Evolutionary conservation across 2,329 filamentous ascomycete species (phyloP).

Genomic region (Aureobasidium namibiae): DNA sequence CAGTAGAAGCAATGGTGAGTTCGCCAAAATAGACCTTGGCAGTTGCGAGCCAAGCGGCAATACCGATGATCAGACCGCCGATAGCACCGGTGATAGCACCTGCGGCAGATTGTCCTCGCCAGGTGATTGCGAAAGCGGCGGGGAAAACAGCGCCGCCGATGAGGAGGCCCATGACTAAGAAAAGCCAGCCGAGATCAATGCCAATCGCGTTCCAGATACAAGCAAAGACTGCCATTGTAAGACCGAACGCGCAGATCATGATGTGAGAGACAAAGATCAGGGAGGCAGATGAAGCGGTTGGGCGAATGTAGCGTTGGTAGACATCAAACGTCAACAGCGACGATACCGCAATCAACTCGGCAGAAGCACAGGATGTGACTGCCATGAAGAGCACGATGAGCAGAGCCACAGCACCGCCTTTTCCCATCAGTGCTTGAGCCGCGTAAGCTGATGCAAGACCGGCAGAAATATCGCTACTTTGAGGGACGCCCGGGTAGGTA

Average conservation of each 20-base stretch:
- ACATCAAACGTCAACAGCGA: slow-evolving; percentile 33
- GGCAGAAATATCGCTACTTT: slow-evolving; percentile 18
- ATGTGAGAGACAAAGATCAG: slow-evolving; percentile 34
- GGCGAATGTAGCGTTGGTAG: slow-evolving; percentile 34
- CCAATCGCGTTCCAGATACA: slow-evolving; percentile 29
- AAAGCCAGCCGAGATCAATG: slow-evolving; percentile 35
- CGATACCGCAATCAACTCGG: slow-evolving; percentile 33
- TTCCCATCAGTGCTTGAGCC: slow-evolving; percentile 20
- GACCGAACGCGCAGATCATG: slow-evolving; percentile 33
- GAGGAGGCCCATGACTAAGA: slow-evolving; percentile 33
- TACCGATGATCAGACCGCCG: slow-evolving; percentile 26
- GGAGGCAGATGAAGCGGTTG: slow-evolving; percentile 27
- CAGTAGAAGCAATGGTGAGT: slow-evolving; percentile 32
- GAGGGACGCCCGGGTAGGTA: slow-evolving; percentile 27
- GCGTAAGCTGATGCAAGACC: slow-evolving; percentile 20
- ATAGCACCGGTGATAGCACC: slow-evolving; percentile 29
- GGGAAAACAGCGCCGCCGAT: slow-evolving; percentile 35
- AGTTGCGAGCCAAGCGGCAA: slow-evolving; percentile 31
- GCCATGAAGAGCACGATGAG: slow-evolving; percentile 23
- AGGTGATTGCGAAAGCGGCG: slow-evolving; percentile 25
- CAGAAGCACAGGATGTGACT: slow-evolving; percentile 23
- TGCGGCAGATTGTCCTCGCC: slow-evolving; percentile 27
- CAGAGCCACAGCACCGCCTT: slow-evolving; percentile 19
- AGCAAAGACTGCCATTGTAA: slow-evolving; percentile 28
- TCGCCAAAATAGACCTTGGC: slow-evolving; percentile 29